Percentiles rank a stretch among this genome's conserved stretches.
These are phyloP conservation scores for Scytalidium lignicola DNA, from an alignment of 2,329 filamentous ascomycete genomes.

Conservation along the genomic window DNA sequence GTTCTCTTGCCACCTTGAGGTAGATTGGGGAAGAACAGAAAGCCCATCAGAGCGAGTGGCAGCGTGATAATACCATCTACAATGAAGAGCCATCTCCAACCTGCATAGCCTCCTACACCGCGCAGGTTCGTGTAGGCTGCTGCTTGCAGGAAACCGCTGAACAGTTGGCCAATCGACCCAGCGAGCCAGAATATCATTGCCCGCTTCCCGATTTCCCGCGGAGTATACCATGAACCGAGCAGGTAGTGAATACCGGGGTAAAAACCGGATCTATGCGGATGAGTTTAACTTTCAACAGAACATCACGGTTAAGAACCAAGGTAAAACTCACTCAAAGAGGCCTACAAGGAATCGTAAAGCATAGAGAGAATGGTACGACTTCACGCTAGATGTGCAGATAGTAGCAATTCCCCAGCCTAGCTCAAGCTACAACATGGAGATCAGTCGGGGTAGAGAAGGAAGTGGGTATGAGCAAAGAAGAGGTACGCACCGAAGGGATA, in stretches of 20 bases:
- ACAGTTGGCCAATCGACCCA: slow-evolving; percentile 53
- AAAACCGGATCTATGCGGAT: slow-evolving; percentile 23
- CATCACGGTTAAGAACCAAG: slow-evolving; percentile 6
- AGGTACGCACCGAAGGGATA: slow-evolving; percentile 15
- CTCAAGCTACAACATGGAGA: slow-evolving; percentile 17
- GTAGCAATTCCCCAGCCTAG: slow-evolving; percentile 18
- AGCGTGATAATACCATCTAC: slow-evolving; percentile 27
- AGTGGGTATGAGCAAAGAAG: background rate
- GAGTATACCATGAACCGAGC: slow-evolving; percentile 51
- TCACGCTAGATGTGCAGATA: slow-evolving; percentile 21
- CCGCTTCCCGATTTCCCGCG: slow-evolving; percentile 33
- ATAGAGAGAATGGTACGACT: slow-evolving; percentile 28
- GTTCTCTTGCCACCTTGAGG: slow-evolving; percentile 25
- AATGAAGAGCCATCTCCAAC: slow-evolving; percentile 34
- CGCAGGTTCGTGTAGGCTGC: slow-evolving; percentile 16
- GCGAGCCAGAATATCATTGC: slow-evolving; percentile 54
- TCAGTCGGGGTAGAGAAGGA: background rate
- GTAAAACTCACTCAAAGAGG: slow-evolving; percentile 21
- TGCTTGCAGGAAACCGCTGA: slow-evolving; percentile 53
- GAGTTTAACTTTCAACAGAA: slow-evolving; percentile 11
- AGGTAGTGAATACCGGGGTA: slow-evolving; percentile 49
- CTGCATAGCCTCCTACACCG: background rate
- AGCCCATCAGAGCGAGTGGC: slow-evolving; percentile 24
- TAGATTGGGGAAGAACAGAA: slow-evolving; percentile 20
- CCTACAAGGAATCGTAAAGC: slow-evolving; percentile 31